These are phyloP conservation scores for Macrophomina tecta DNA, from an alignment of 2,329 filamentous ascomycete species.

Conservation along the genomic window DNA sequence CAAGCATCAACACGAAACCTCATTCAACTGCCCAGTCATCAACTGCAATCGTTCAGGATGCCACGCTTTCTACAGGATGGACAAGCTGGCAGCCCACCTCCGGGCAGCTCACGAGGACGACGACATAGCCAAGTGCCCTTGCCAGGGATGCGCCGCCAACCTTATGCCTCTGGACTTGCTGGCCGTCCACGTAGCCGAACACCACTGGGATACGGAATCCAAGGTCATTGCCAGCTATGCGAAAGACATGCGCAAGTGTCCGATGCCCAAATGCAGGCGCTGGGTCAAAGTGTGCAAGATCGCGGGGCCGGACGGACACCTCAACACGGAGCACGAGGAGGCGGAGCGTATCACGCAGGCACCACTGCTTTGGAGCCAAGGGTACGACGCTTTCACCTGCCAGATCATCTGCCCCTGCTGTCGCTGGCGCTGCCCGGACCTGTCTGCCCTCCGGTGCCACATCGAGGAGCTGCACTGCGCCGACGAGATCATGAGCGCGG, in stretches of 20 bases:
- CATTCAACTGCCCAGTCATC: background rate
- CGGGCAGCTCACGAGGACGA: background rate
- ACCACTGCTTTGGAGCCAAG: background rate
- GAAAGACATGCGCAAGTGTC: background rate
- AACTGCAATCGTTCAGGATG: background rate
- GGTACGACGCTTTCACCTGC: background rate
- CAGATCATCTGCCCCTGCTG: conserved; percentile 3
- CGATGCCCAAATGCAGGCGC: background rate
- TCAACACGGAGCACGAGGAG: background rate
- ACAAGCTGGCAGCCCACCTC: conserved; percentile 1
- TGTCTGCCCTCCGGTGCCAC: background rate
- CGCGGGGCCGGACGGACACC: background rate
- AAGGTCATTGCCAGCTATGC: conserved; percentile 1
- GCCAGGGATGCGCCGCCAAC: background rate
- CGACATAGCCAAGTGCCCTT: background rate
- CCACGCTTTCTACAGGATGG: background rate
- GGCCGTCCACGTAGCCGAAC: background rate
- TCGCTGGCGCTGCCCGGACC: background rate
- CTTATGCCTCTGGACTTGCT: background rate
- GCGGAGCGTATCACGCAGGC: background rate
- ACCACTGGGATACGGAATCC: background rate
- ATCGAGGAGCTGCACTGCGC: conserved; percentile 3
- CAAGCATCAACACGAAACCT: background rate
- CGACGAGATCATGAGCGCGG: conserved; percentile 1
- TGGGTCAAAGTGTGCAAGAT: background rate